Percentiles rank a stretch among this genome's conserved stretches.
Evolutionary conservation across 805 yeast species (phyloP).

Genomic region (Candida morakotiae): DNA sequence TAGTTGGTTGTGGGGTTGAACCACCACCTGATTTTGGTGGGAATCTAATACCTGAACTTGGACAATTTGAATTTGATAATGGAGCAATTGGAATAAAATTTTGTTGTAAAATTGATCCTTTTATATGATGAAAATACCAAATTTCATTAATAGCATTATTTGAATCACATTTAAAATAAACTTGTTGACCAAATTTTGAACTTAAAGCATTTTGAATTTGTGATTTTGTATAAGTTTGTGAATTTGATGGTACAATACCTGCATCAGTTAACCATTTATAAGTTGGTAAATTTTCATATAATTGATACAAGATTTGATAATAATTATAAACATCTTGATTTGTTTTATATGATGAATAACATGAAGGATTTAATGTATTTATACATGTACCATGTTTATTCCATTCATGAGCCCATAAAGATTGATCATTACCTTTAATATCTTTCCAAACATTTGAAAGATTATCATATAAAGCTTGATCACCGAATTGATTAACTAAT

Average conservation of each 20-base stretch:
- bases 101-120: slow-evolving; percentile 70
- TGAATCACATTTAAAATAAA: slow-evolving; percentile 56
- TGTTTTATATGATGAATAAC: slow-evolving; percentile 46
- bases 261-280: slow-evolving; percentile 59
- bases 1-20: slow-evolving; percentile 8
- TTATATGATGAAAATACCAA: slow-evolving; percentile 78
- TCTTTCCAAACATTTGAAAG: slow-evolving; percentile 73
- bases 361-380: slow-evolving; percentile 68
- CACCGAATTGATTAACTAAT: slow-evolving; percentile 34
- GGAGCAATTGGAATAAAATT: slow-evolving; percentile 58
- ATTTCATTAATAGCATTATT: slow-evolving; percentile 49
- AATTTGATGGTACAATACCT: slow-evolving; percentile 66
- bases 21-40: slow-evolving; percentile 51
- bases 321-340: slow-evolving; percentile 48
- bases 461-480: slow-evolving; percentile 48
- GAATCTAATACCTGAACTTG: slow-evolving; percentile 53
- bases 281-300: slow-evolving; percentile 46
- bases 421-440: slow-evolving; percentile 57
- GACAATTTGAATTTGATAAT: slow-evolving; percentile 54
- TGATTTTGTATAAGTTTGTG: slow-evolving; percentile 51
- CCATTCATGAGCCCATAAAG: slow-evolving; percentile 86
- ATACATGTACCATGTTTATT: slow-evolving; percentile 94
- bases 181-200: slow-evolving; percentile 50
- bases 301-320: slow-evolving; percentile 33
- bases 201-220: slow-evolving; percentile 52